Evolutionary conservation across 208 protist genomes (phyloP).

Genomic region (Leptomonas pyrrhocoris): DNA sequence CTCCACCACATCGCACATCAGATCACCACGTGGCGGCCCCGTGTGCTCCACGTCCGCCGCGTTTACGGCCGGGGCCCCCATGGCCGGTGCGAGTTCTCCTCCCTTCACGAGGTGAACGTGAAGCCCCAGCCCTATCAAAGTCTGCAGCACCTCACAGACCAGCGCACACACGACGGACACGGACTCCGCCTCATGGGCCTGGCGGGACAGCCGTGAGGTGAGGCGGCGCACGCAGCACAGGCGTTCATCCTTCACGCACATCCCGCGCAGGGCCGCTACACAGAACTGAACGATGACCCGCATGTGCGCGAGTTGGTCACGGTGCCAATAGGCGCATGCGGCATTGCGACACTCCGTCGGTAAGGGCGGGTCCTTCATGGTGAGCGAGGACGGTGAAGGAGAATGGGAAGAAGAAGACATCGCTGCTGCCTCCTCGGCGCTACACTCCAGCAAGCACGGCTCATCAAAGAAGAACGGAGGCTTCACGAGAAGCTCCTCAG

Average conservation of each 20-base stretch:
- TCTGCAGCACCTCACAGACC: slow-evolving; percentile 27
- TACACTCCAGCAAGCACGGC: slow-evolving; percentile 68
- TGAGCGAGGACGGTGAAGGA: neutral
- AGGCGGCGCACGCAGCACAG: slow-evolving; percentile 36
- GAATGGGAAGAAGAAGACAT: neutral
- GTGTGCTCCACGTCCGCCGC: neutral
- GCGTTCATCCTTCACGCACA: slow-evolving; percentile 17
- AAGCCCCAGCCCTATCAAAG: slow-evolving; percentile 27
- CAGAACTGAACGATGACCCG: slow-evolving; percentile 25
- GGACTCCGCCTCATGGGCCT: slow-evolving; percentile 17
- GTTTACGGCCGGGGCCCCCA: slow-evolving; percentile 3
- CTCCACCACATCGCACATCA: slow-evolving; percentile 27
- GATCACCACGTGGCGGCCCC: slow-evolving; percentile 5
- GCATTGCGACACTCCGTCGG: slow-evolving; percentile 38
- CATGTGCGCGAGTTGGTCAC: slow-evolving; percentile 58
- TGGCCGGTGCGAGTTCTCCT: neutral
- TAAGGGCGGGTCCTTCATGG: neutral
- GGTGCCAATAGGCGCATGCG: slow-evolving; percentile 72
- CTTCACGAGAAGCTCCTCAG: slow-evolving; percentile 18
- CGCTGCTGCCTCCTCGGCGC: neutral
- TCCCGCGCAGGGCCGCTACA: slow-evolving; percentile 1
- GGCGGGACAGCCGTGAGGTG: slow-evolving; percentile 6
- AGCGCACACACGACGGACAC: slow-evolving; percentile 31
- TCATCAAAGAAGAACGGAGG: slow-evolving; percentile 57
- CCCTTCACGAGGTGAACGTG: neutral